These are phyloP conservation scores for Sextonia rubra DNA, from an alignment of 164 flowering plant species.

Conservation along the genomic window DNA sequence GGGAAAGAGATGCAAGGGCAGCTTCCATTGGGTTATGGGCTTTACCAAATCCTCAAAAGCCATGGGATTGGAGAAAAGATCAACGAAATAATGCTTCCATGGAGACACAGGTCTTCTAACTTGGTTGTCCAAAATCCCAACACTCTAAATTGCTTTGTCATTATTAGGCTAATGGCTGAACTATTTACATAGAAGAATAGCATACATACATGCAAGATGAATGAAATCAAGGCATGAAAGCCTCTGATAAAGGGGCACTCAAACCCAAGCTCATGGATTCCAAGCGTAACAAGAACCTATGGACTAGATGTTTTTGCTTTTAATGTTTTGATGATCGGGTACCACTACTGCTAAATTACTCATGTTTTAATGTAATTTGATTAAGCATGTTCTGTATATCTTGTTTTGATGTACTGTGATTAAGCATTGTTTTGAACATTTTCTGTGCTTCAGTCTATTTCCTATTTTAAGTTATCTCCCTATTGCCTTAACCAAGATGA, in stretches of 20 bases:
- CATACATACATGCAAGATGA: background rate
- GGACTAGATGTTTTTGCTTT: too few species aligned
- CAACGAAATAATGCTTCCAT: slow-evolving; percentile 15
- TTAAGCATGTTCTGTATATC: too few species aligned
- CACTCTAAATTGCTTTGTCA: background rate
- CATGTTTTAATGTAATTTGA: too few species aligned
- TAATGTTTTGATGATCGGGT: too few species aligned
- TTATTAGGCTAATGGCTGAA: background rate
- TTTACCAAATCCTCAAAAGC: slow-evolving; percentile 67
- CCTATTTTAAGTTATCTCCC: too few species aligned
- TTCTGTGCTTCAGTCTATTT: too few species aligned
- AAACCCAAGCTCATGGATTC: too few species aligned
- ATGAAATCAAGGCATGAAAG: background rate
- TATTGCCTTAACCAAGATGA: too few species aligned
- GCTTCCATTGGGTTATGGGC: slow-evolving; percentile 76
- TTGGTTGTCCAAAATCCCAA: background rate
- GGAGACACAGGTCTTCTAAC: background rate
- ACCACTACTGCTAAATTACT: too few species aligned
- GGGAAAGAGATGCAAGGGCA: slow-evolving; percentile 66
- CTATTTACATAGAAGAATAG: background rate
- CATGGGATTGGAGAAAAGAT: slow-evolving; percentile 86
- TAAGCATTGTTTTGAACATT: too few species aligned
- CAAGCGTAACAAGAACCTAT: too few species aligned
- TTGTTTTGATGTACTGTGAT: too few species aligned
- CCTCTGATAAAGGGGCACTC: background rate